phyloP scores from a whole-genome alignment of 2,329 filamentous ascomycete genomes.

The Trichoderma breve region DNA sequence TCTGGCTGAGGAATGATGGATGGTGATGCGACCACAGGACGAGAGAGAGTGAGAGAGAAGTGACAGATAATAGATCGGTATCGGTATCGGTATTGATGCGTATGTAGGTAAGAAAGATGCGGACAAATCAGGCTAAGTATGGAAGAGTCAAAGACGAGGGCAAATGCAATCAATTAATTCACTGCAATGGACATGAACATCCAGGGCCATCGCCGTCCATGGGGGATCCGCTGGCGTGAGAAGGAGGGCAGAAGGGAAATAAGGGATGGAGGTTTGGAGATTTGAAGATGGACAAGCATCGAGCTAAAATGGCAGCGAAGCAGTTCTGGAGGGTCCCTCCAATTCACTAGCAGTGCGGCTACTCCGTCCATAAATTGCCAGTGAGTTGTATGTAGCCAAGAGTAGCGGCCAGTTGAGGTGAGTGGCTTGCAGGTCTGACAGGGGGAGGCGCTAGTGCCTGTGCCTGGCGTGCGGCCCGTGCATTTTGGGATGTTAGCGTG shows the following conservation, averaged over 20 bases:
- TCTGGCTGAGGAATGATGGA: conserved; percentile 6
- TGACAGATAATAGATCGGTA: not conserved
- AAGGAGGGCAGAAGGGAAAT: not conserved
- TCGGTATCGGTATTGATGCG: not conserved
- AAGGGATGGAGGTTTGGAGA: conserved; percentile 3
- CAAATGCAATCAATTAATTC: not conserved
- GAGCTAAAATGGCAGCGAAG: not conserved
- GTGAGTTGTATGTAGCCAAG: not conserved
- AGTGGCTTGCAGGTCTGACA: conserved; percentile 1
- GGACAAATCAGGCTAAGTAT: not conserved
- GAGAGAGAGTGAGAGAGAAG: not conserved
- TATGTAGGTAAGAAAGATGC: not conserved
- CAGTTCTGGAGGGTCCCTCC: not conserved
- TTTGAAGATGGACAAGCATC: not conserved
- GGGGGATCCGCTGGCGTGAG: not conserved
- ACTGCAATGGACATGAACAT: not conserved
- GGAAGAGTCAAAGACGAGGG: not conserved
- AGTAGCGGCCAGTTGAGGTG: not conserved
- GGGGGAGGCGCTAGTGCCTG: conserved; percentile 8
- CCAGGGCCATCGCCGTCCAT: not conserved
- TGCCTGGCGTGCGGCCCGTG: not conserved
- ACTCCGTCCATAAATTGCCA: not conserved
- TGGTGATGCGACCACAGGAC: not conserved
- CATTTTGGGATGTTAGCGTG: not conserved
- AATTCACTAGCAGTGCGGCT: not conserved